Evolutionary conservation across 345 rosid genomes (phyloP).

Genomic region (Acer saccharum): DNA sequence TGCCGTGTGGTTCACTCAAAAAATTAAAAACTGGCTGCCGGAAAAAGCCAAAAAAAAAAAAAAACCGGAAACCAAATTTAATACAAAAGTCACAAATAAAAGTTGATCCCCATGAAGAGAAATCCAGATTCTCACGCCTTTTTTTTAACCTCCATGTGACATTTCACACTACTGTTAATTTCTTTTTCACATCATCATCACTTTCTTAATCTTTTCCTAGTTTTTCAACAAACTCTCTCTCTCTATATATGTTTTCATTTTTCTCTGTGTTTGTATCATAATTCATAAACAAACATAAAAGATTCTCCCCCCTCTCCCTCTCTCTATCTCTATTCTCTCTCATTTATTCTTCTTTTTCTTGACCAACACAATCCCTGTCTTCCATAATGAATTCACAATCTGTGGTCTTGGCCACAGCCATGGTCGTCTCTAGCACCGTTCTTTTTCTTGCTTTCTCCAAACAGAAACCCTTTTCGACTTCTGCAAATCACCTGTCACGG

Average conservation of each 20-base stretch:
- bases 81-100: too few relatives aligned
- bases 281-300: background rate
- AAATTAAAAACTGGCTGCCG: background rate
- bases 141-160: background rate
- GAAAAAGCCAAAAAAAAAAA: background rate
- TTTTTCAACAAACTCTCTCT: background rate
- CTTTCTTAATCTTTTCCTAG: too few relatives aligned
- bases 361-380: background rate
- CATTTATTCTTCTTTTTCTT: background rate
- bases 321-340: background rate
- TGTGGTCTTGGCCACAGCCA: conserved; percentile 74
- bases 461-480: conserved; percentile 24
- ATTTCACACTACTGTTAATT: too few relatives aligned
- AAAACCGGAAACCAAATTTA: background rate
- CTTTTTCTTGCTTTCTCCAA: conserved; percentile 67
- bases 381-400: conserved; percentile 44
- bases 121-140: conserved; percentile 12
- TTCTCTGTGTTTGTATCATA: too few relatives aligned
- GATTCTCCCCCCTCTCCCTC: background rate
- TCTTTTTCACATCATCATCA: too few relatives aligned
- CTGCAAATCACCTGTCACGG: conserved; percentile 27
- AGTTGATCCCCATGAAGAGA: background rate
- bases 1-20: conserved; percentile 12
- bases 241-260: background rate
- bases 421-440: conserved; percentile 78